These are phyloP conservation scores for Fonsecaea pedrosoi DNA, from an alignment of 2,329 filamentous ascomycete species.

Conservation along the genomic window DNA sequence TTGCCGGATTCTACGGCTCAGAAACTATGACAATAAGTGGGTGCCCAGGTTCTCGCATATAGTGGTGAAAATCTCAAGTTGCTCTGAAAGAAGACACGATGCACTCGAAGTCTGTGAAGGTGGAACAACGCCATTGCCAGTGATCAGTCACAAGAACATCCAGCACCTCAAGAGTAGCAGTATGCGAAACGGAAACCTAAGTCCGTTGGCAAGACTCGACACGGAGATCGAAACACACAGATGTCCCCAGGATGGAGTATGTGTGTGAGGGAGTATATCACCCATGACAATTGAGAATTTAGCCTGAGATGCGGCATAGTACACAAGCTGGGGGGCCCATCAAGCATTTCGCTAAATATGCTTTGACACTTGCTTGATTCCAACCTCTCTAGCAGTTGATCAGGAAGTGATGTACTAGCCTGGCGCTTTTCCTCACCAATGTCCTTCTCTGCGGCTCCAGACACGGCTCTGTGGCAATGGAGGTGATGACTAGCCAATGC, in stretches of 20 bases:
- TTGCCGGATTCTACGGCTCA: too few species aligned
- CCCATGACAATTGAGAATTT: neutral
- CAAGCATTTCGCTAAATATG: neutral
- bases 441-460: neutral
- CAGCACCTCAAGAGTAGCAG: too few species aligned
- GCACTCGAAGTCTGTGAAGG: too few species aligned
- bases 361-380: conserved; percentile 1
- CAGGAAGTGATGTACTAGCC: too few species aligned
- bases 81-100: too few species aligned
- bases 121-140: too few species aligned
- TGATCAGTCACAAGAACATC: too few species aligned
- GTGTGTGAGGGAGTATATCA: neutral
- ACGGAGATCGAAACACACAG: neutral
- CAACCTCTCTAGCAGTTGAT: neutral
- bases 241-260: neutral
- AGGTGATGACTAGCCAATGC: neutral
- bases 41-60: too few species aligned
- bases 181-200: neutral
- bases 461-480: neutral
- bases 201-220: neutral
- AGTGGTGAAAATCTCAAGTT: too few species aligned
- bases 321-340: too few species aligned
- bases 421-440: neutral
- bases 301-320: conserved; percentile 4
- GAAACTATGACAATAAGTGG: too few species aligned